phyloP scores from a whole-genome alignment of 2,329 filamentous ascomycete genomes.

The Calonectria naviculata region DNA sequence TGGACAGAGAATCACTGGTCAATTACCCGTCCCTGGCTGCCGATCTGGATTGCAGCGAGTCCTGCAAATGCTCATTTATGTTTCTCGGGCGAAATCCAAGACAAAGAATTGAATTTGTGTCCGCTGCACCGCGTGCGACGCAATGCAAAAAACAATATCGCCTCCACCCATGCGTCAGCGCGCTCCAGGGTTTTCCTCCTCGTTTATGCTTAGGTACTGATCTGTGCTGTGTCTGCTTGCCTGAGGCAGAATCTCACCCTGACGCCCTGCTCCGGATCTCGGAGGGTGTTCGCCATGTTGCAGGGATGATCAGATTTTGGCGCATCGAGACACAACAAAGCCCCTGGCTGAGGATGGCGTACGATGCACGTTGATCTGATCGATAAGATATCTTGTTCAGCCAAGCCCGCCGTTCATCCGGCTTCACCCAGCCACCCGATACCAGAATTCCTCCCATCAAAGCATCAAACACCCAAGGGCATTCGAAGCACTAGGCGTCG shows the following conservation, averaged over 20 bases:
- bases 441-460: no score
- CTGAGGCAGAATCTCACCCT: constrained; percentile 16
- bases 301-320: background rate
- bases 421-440: background rate
- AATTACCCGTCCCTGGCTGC: background rate
- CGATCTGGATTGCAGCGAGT: background rate
- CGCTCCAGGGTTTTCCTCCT: background rate
- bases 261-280: background rate
- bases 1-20: background rate
- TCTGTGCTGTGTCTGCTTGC: background rate
- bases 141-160: background rate
- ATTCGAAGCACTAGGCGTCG: background rate
- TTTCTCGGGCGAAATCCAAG: background rate
- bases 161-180: background rate
- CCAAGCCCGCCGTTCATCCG: background rate
- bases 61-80: background rate
- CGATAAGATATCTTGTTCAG: constrained; percentile 38
- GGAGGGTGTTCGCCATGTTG: background rate
- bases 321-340: constrained; percentile 9
- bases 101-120: constrained; percentile 4
- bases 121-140: background rate
- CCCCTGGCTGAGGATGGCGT: constrained; percentile 26
- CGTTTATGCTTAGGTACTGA: constrained; percentile 4
- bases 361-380: constrained; percentile 42
- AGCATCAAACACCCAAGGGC: background rate